phyloP scores from a whole-genome alignment of 2,329 filamentous ascomycete species.

The Rutstroemia sydowiana region DNA sequence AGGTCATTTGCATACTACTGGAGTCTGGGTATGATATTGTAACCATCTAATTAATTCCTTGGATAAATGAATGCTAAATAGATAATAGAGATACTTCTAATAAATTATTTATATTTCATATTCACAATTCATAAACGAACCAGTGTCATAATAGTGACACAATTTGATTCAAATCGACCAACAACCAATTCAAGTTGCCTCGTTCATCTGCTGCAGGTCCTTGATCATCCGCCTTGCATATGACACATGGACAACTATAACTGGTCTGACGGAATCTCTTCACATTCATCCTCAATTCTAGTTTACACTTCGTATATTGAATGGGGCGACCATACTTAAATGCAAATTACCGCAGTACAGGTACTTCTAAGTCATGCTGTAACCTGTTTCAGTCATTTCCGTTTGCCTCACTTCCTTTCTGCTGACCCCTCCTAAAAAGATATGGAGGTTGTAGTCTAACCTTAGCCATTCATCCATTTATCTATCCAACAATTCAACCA shows the following conservation, averaged over 20 bases:
- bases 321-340: neutral
- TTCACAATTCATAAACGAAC: neutral
- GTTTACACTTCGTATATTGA: neutral
- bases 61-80: neutral
- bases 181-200: neutral
- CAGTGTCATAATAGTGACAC: neutral
- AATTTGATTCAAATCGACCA: neutral
- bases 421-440: neutral
- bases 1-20: neutral
- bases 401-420: neutral
- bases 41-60: neutral
- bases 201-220: neutral
- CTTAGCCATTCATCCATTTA: neutral
- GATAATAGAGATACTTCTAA: neutral
- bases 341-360: neutral
- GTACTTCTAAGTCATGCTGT: neutral
- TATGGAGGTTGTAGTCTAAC: neutral
- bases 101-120: neutral
- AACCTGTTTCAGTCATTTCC: neutral
- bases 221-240: conserved; percentile 1
- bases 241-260: neutral
- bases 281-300: neutral
- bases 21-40: conserved; percentile 1
- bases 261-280: neutral
- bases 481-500: neutral